phyloP scores from a whole-genome alignment of 768 basidiomycete species.

The Suillus luteus region DNA sequence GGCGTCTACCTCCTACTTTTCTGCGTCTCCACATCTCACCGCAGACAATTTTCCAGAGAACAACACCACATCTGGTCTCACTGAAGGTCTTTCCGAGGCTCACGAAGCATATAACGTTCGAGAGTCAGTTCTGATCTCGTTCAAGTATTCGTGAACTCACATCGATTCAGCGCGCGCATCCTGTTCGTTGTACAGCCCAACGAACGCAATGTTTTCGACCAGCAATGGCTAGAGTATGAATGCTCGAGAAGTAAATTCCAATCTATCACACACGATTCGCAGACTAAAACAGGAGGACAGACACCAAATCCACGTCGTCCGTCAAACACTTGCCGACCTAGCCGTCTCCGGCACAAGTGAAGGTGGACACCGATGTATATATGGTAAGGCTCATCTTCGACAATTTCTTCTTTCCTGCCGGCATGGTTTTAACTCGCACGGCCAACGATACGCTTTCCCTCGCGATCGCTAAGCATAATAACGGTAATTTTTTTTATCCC shows the following conservation, averaged over 20 bases:
- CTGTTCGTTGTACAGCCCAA: constrained; percentile 88
- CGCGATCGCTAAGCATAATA: no score
- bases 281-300: constrained; percentile 38
- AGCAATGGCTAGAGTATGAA: constrained; percentile 85
- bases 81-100: constrained; percentile 74
- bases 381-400: no score
- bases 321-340: constrained; percentile 77
- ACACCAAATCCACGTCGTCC: constrained; percentile 71
- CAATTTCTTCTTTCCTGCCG: no score
- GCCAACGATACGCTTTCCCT: no score
- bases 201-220: constrained; percentile 95
- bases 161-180: constrained; percentile 49
- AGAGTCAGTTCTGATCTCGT: constrained; percentile 39
- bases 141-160: background rate
- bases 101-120: constrained; percentile 70
- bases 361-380: no score
- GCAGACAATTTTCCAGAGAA: constrained; percentile 71
- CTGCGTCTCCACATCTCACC: constrained; percentile 52
- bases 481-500: no score
- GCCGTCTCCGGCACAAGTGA: no score
- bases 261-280: background rate
- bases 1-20: constrained; percentile 67
- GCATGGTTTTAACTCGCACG: no score
- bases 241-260: constrained; percentile 69
- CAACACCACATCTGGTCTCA: constrained; percentile 66